phyloP scores from a whole-genome alignment of 371 early-diverging fungal genomes.

The Rhizopus microsporus region DNA sequence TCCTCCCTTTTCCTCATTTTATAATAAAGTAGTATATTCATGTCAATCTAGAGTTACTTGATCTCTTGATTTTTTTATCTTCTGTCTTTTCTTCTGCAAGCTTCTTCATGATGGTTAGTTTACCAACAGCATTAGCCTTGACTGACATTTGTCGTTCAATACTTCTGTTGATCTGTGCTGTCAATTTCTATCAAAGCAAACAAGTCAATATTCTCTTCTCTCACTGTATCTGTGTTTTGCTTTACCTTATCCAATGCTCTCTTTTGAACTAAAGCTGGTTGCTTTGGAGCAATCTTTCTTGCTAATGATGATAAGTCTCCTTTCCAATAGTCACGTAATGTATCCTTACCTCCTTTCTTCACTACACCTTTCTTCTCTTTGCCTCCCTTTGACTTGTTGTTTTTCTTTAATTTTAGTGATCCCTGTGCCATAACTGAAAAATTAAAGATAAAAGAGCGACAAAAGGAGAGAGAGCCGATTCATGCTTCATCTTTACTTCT shows the following conservation, averaged over 20 bases:
- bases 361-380: conserved; percentile 53
- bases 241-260: conserved; percentile 54
- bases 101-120: conserved; percentile 69
- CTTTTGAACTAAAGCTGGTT: conserved; percentile 56
- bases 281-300: conserved; percentile 62
- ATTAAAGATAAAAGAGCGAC: conserved; percentile 1
- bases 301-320: conserved; percentile 28
- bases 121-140: conserved; percentile 70
- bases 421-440: conserved; percentile 58
- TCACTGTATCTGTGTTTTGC: neutral
- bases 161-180: conserved; percentile 62
- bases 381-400: conserved; percentile 44
- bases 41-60: conserved; percentile 15
- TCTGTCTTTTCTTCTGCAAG: conserved; percentile 52
- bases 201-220: neutral
- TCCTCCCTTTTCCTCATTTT: neutral
- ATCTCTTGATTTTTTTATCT: conserved; percentile 29
- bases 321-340: no score
- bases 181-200: conserved; percentile 47
- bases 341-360: conserved; percentile 56
- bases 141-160: conserved; percentile 71
- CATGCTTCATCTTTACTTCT: conserved; percentile 3
- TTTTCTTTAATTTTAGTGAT: conserved; percentile 49
- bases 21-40: neutral
- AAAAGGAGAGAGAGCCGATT: neutral